These are phyloP conservation scores for Fusarium sp. DNA, from an alignment of 2,329 filamentous ascomycete species.

Conservation along the genomic window DNA sequence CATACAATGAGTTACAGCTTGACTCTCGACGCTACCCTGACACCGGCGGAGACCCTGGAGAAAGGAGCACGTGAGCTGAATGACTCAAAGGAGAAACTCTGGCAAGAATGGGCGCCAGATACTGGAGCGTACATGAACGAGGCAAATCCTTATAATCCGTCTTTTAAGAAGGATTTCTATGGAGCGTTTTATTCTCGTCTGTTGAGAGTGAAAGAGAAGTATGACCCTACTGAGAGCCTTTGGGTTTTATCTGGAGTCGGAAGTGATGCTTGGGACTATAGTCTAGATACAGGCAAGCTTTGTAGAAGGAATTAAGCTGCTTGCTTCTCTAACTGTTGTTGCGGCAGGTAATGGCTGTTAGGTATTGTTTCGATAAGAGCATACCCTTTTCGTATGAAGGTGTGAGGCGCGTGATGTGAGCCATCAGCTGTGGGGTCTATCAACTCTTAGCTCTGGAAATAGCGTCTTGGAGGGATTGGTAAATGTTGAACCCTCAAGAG, in stretches of 20 bases:
- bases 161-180: not conserved
- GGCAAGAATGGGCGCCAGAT: not conserved
- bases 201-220: not conserved
- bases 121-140: not conserved
- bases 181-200: not conserved
- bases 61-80: not conserved
- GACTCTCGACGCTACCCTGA: not conserved
- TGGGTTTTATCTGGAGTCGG: not conserved
- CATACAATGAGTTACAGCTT: not conserved
- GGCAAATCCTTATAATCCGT: not conserved
- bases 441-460: no score
- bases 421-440: no score
- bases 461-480: no score
- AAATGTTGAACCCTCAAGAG: no score
- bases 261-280: not conserved
- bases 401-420: no score
- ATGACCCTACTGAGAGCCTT: not conserved
- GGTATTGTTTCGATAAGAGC: no score
- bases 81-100: not conserved
- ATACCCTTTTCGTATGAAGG: no score
- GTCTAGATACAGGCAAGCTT: not conserved
- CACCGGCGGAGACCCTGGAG: not conserved
- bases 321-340: not conserved
- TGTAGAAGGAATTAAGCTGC: not conserved
- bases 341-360: no score